Percentiles rank a stretch among this genome's conserved stretches.
Conservation (phyloP, 176 grass and related monocot species). For the Alloteropsis semialata region DNA sequence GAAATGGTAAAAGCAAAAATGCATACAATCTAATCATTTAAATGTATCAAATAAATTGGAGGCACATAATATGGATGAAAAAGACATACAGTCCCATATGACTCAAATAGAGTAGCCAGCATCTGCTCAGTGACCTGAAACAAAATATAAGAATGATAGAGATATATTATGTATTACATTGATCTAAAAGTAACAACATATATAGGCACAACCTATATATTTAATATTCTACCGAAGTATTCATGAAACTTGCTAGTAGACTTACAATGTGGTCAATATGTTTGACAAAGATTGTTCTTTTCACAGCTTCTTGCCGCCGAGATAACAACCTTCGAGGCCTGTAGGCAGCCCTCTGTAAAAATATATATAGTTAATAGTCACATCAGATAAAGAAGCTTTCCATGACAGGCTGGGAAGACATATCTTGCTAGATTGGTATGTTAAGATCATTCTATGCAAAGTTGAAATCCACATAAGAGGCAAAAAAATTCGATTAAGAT, state of each 20-base stretch:
- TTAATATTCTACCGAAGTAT: background rate
- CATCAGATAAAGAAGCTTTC: background rate
- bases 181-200: background rate
- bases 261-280: background rate
- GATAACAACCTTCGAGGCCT: background rate
- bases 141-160: background rate
- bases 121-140: slow-evolving; percentile 27
- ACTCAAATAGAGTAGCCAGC: background rate
- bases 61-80: background rate
- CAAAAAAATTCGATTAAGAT: background rate
- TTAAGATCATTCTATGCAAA: background rate
- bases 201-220: background rate
- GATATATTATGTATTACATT: background rate
- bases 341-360: background rate
- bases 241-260: background rate
- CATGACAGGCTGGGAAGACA: background rate
- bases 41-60: too few relatives aligned
- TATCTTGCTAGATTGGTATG: background rate
- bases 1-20: background rate
- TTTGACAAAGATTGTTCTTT: slow-evolving; percentile 12
- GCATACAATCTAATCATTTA: background rate
- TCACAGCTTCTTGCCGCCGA: background rate
- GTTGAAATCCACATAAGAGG: background rate
- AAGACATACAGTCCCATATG: slow-evolving; percentile 5
- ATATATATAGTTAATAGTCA: background rate